Base-by-base conservation (phyloP, 2,329 filamentous ascomycete species). In the Alternaria ventricosa region DNA sequence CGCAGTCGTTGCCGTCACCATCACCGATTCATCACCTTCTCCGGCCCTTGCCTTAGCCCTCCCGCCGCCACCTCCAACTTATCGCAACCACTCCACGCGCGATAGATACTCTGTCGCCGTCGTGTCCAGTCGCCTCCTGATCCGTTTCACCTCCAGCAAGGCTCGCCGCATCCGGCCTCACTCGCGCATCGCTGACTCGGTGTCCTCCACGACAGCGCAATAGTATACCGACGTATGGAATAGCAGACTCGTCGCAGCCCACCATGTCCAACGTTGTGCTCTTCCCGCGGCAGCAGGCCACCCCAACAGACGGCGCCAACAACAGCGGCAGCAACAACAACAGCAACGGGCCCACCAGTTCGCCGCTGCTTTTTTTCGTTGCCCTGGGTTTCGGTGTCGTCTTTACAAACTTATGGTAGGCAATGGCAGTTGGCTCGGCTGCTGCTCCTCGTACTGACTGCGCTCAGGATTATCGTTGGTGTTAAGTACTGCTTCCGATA, bases 401-500 rank as follows among this genome's bases (percentile, higher is more conserved):
- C 47, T 99, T 99, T 77, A 99, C 96, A 55, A 99, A 99, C 81
- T 84, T 99, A 81, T 99, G 96, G 96, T 98, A 87, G 45, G 55
- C 53, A 25, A 20, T 20, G 22, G 36, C 56, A 30, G 36, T 27
- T 36, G 43, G n/a, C 3, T 7, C 23, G 27, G 11, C 46, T 36
- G 20, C 43, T 28, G 64, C 41, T 44, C 53, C 59, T 54, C 59
- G 47, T 23, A 43, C 71, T 80, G 71, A 79, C 69, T 62, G 25
- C 28, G 22, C 18, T 61, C 65, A 99, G 96, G 96, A 99, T 99
- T 75, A 99, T 99, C 73, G 96, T 99, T 65, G 96, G 96, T 71
- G 96, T 99, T 65, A 99, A 99, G 83, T 99, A 99, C 81, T 99
- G 96, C 83, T 99, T 99, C 82, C 88, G 96, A 73, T 98, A 99